Evolutionary conservation across 139 green algal species (phyloP).

Genomic region (Diplosphaera chodatii): DNA sequence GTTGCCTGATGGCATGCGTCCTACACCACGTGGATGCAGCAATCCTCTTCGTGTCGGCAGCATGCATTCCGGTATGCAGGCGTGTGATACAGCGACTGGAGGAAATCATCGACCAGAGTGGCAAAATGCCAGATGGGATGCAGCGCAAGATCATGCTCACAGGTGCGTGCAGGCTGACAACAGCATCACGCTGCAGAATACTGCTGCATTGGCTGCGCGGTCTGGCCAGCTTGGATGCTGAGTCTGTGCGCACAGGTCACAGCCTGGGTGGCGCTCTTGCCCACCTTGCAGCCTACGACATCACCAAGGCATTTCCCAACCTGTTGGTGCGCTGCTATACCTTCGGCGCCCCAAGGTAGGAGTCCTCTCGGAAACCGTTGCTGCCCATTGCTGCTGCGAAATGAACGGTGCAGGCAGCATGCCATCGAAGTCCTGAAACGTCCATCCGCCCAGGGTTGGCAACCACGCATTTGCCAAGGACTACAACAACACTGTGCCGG

Average conservation of each 20-base stretch:
- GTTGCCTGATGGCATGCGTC: too few species aligned
- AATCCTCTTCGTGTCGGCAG: too few species aligned
- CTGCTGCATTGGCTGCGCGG: too few species aligned
- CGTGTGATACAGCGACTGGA: conserved; percentile 3
- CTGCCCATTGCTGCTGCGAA: too few species aligned
- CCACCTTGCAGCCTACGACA: conserved; percentile 73
- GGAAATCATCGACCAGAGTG: conserved; percentile 2
- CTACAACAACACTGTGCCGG: conserved; percentile 50
- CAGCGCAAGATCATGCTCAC: conserved; percentile 15
- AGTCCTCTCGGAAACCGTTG: too few species aligned
- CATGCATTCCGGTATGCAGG: too few species aligned
- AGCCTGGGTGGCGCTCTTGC: conserved; percentile 77
- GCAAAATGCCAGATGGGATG: not conserved
- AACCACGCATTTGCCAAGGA: conserved; percentile 34
- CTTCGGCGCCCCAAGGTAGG: conserved; percentile 66
- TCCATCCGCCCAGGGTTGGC: conserved; percentile 18
- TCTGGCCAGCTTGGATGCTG: too few species aligned
- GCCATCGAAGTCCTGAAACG: not conserved
- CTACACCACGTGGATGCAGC: too few species aligned
- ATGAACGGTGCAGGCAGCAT: too few species aligned
- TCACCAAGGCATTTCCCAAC: conserved; percentile 19
- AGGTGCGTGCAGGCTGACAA: not conserved
- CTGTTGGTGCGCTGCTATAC: conserved; percentile 57
- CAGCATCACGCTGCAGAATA: too few species aligned
- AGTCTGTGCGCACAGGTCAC: conserved; percentile 56